Base-by-base conservation (phyloP, 2,329 filamentous ascomycete genomes). In the Pseudopithomyces maydicus region DNA sequence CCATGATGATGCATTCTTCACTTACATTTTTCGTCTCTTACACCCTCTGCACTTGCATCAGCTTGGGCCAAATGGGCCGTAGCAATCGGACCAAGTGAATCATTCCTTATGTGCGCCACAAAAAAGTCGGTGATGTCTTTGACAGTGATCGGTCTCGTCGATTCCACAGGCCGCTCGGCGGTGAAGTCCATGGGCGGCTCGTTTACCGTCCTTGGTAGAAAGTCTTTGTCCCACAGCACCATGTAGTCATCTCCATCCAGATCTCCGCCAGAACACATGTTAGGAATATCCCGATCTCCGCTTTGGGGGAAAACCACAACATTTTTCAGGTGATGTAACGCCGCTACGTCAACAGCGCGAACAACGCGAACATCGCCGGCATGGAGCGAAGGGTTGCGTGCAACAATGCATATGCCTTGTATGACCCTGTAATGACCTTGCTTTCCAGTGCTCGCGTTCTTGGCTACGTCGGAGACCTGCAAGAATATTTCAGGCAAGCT, bases 161-260 rank as follows among this genome's bases (percentile, higher is more conserved):
- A 79, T 19, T 82, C 79, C 12, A 79, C 70, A 0, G 89, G 85
- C 42, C 81, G 79, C 0, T 85, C 80, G 0, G 86, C 80, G 0
- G 82, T 80, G 68, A 92, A 95, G 61, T 90, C 83, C 91, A 98
- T 97, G 0, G 95, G 88, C 0, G 83, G 78, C 33, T 85, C 80
- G 63, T 95, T 91, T 85, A 90, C 91, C 49, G 84, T 78, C 1
- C 75, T 63, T 6, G 73, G 72, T 23, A 96, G 80, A 6, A 99
- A 79, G 14, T 85, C 83, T 20, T 82, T 73, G 64, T 99, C 93
- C 94, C 95, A 99, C 44, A 97, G 89, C 5, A 98, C 87, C 54
- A 98, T 88, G 72, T 92, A 99, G 71, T 99, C 95, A 67, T 99
- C 95, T 0, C 95, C 95, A 70, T 99, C 95, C 0, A 99, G 83